Percentiles rank a stretch among this genome's conserved stretches.
These are phyloP conservation scores for Yamadazyma akitaensis DNA, from an alignment of 805 yeast species.

Conservation along the genomic window DNA sequence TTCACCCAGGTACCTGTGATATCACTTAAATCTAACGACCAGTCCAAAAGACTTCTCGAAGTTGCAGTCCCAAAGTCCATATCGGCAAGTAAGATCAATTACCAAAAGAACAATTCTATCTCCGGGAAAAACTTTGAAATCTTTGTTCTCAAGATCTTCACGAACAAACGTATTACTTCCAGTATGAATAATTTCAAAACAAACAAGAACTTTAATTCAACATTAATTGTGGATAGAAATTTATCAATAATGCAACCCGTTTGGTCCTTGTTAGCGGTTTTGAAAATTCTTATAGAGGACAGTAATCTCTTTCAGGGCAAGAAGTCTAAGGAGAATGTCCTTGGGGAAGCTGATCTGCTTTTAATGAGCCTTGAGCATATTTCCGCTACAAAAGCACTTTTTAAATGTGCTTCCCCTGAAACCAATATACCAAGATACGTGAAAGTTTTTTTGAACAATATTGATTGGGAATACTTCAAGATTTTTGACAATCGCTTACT, in stretches of 20 bases:
- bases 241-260: conserved; percentile 31
- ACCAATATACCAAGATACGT: conserved; percentile 2
- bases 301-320: conserved; percentile 32
- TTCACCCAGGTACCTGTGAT: conserved; percentile 7
- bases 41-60: conserved; percentile 2
- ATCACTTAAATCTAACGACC: conserved; percentile 7
- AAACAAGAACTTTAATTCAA: conserved; percentile 12
- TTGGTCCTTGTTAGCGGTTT: conserved; percentile 42
- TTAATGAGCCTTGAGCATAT: conserved; percentile 17
- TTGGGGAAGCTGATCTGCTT: background rate
- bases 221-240: conserved; percentile 12
- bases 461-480: conserved; percentile 31
- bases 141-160: conserved; percentile 12
- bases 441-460: conserved; percentile 27
- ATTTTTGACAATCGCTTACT: conserved; percentile 18
- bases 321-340: background rate
- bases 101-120: conserved; percentile 7
- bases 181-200: conserved; percentile 4
- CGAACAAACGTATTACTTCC: conserved; percentile 2
- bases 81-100: conserved; percentile 9
- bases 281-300: conserved; percentile 26
- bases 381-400: conserved; percentile 29
- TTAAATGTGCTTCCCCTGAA: conserved; percentile 19
- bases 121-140: conserved; percentile 15
- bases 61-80: conserved; percentile 10